Conservation (phyloP, 305 asterid species). For the Fraxinus sp. region DNA sequence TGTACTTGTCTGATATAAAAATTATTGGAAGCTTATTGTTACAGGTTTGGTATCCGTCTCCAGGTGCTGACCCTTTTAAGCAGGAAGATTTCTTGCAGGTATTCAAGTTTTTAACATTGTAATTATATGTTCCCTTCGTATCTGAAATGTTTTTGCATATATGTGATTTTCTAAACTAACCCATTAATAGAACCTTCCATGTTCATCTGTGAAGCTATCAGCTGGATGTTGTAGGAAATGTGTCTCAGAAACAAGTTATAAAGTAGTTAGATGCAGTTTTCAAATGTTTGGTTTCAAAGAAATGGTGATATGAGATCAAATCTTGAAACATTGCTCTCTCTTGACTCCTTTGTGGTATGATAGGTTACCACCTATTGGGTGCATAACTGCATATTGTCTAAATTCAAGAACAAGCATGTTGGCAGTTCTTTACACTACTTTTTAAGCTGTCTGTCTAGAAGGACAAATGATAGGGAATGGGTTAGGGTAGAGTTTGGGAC, state of each 20-base stretch:
- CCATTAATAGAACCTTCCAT: constrained; percentile 3
- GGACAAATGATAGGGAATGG: background rate
- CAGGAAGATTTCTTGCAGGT: constrained; percentile 99
- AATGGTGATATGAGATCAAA: background rate
- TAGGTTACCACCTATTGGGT: background rate
- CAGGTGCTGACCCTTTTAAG: constrained; percentile 86
- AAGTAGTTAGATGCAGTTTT: background rate
- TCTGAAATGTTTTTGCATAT: background rate
- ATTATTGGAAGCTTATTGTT: constrained; percentile 46
- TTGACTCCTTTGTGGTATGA: background rate
- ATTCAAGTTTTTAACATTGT: constrained; percentile 13
- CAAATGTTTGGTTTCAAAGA: background rate
- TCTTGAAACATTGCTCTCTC: background rate
- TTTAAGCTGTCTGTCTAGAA: background rate
- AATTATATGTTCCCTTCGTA: constrained; percentile 15
- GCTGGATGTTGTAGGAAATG: background rate
- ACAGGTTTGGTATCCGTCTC: constrained; percentile 99
- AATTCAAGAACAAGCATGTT: background rate
- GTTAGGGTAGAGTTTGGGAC: background rate
- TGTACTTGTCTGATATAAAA: constrained; percentile 40
- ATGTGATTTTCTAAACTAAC: constrained; percentile 3
- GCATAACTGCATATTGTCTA: background rate
- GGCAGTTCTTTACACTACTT: background rate
- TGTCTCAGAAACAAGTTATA: background rate
- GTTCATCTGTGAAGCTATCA: constrained; percentile 21